Conservation (phyloP, 352 stramenopile species). For the Halophytophthora polymorphica region DNA sequence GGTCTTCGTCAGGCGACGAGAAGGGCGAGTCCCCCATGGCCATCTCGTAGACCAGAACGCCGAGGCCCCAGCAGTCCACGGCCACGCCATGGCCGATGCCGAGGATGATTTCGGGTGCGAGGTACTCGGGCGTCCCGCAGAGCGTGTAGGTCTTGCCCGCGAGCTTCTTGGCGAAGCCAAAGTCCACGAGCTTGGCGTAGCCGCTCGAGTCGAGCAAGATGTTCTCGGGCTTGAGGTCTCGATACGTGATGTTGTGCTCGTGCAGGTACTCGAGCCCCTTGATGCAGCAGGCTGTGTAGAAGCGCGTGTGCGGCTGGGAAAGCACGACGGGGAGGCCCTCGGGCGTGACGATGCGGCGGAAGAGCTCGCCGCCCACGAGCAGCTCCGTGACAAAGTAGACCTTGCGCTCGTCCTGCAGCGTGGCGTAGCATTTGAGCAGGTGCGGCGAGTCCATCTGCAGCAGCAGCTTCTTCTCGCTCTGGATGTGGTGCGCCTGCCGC, state of each 20-base stretch:
- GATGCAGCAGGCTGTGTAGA: conserved; percentile 52
- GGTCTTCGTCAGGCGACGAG: conserved; percentile 88
- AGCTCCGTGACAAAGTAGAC: conserved; percentile 97
- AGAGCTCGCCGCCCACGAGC: conserved; percentile 84
- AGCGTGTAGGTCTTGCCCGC: conserved; percentile 74
- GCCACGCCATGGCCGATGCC: conserved; percentile 82
- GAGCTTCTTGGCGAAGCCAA: conserved; percentile 75
- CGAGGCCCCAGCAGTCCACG: conserved; percentile 95
- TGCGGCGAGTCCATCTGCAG: conserved; percentile 91
- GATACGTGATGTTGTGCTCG: conserved; percentile 68
- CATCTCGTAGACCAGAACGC: conserved; percentile 96
- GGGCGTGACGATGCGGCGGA: conserved; percentile 55
- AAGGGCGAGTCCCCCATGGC: conserved; percentile 93
- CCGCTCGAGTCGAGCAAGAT: conserved; percentile 64
- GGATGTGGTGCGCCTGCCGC: conserved; percentile 90
- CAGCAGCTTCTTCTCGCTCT: conserved; percentile 94
- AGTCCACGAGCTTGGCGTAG: conserved; percentile 72
- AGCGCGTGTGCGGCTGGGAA: conserved; percentile 59
- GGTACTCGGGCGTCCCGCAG: conserved; percentile 79
- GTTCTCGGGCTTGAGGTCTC: conserved; percentile 77
- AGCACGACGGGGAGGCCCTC: conserved; percentile 50
- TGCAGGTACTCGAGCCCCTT: conserved; percentile 72
- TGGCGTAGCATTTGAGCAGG: conserved; percentile 92
- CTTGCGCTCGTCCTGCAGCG: conserved; percentile 92
- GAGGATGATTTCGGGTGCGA: conserved; percentile 84